A percentile compares a stretch with the other conserved stretches of the same genome.
phyloP scores from a whole-genome alignment of 164 flowering plant genomes.

The Aristolochia californica region DNA sequence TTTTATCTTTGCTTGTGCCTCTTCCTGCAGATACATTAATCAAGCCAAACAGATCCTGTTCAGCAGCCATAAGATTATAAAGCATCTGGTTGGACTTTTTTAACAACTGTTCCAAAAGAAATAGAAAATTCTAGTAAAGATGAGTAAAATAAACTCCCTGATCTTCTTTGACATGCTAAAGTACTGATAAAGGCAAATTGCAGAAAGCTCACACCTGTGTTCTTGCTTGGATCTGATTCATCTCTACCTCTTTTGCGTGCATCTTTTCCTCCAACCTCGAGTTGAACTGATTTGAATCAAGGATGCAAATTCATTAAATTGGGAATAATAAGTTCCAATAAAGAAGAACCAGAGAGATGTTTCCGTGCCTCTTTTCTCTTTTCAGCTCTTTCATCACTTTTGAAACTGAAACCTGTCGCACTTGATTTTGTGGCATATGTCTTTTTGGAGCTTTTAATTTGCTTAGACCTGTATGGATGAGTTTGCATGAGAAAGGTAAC shows the following conservation, averaged over 20 bases:
- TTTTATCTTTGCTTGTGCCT: slow-evolving; percentile 52
- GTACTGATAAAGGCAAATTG: no score
- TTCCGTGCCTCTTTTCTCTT: slow-evolving; percentile 63
- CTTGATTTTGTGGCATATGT: slow-evolving; percentile 15
- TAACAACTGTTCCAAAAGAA: no score
- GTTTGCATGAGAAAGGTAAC: background rate
- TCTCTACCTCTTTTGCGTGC: slow-evolving; percentile 57
- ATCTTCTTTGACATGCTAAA: no score
- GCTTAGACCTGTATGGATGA: slow-evolving; percentile 24
- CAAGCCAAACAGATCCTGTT: background rate
- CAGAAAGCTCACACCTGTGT: slow-evolving; percentile 30
- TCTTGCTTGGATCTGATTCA: slow-evolving; percentile 48
- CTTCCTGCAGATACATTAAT: slow-evolving; percentile 34
- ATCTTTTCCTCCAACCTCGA: slow-evolving; percentile 44
- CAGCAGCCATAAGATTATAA: background rate
- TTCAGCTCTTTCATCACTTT: slow-evolving; percentile 53
- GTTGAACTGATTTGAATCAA: slow-evolving; percentile 30
- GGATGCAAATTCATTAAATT: background rate
- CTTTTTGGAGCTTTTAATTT: slow-evolving; percentile 16
- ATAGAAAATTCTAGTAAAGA: no score
- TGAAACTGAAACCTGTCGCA: slow-evolving; percentile 28
- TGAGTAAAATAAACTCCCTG: no score
- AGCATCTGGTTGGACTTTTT: no score
- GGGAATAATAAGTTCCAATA: background rate
- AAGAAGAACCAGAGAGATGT: slow-evolving; percentile 4